Evolutionary conservation across 2,329 filamentous ascomycete species (phyloP), one percentile per base, ranked within the genome.

Genomic region (Xylaria sp.): DNA sequence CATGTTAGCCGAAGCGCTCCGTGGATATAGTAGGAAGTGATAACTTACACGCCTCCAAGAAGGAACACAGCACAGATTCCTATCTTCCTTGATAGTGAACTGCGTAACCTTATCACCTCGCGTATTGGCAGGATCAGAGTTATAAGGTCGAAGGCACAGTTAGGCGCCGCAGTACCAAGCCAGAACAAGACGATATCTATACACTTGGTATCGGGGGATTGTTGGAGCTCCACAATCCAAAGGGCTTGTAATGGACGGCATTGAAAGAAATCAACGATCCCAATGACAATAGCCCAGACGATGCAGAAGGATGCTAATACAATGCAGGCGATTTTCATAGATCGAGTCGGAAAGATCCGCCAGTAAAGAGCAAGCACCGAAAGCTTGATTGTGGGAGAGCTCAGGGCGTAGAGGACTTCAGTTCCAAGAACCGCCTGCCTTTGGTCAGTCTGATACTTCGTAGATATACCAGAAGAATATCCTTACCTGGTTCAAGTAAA

Each of bases 191-290:
- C 39, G 17, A 54, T 27, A 30, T 72, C 55, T 5, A 72, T 30
- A 45, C 68, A 72, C 30, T 63, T 24, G 4, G 68, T 69, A 6
- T 9, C 45, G 2, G 54, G 50, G 2, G 27, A 27, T 4, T 62
- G 63, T 11, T 64, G 66, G 6, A 71, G 61, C 17, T 71, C 66
- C 32, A 47, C 17, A 24, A 59, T 3, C 69, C 70, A 72, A 47
- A 71, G 69, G 6, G 69, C 69, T 2, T 60, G 12, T 9, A 72
- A 30, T 2, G 69, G 70, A 12, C 53, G 48, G 21, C 70, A 72
- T 58, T 71, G 61, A 27, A 69, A 3, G 17, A 72, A 58, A 30
- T 67, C 48, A 1, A 71, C 17, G 8, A 71, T 64, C 17, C 42
- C 12, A 8, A 67, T 45, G 2, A 66, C 45, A n/a, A 72, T 39